These are phyloP conservation scores for Mycena leptocephala DNA, from an alignment of 768 basidiomycete species.

Conservation along the genomic window DNA sequence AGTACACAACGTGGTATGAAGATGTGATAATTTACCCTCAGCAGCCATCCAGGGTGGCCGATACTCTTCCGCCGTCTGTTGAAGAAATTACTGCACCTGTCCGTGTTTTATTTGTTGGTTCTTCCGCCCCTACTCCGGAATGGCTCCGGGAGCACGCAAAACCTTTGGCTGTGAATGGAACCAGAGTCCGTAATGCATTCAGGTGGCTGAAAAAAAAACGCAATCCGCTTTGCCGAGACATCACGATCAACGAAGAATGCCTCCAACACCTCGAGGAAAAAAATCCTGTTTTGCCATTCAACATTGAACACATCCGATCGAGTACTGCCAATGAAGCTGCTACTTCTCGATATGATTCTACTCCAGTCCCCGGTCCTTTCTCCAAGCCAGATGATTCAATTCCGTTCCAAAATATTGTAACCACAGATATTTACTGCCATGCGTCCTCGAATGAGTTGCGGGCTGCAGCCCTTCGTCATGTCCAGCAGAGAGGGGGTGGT, in stretches of 20 bases:
- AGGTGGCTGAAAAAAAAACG: neutral
- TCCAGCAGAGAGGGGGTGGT: constrained; percentile 34
- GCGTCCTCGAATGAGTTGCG: no score
- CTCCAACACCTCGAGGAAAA: neutral
- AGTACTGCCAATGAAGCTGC: constrained; percentile 2
- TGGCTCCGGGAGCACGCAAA: no score
- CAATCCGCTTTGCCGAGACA: neutral
- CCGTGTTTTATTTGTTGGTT: no score
- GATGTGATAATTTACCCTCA: no score
- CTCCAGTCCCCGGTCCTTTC: neutral
- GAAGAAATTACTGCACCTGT: no score
- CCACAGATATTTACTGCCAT: neutral
- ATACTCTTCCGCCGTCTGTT: no score
- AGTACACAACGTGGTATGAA: no score
- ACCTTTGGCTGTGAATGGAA: no score
- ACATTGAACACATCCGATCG: neutral
- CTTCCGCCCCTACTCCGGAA: no score
- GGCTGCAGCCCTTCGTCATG: constrained; percentile 41
- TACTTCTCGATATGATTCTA: constrained; percentile 1
- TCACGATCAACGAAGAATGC: constrained; percentile 6
- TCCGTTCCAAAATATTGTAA: neutral
- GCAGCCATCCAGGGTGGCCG: no score
- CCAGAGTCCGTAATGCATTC: no score
- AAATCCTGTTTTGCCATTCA: constrained; percentile 15
- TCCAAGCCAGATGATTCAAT: neutral